phyloP scores from a whole-genome alignment of 345 rosid species.

The Salix brachista region DNA sequence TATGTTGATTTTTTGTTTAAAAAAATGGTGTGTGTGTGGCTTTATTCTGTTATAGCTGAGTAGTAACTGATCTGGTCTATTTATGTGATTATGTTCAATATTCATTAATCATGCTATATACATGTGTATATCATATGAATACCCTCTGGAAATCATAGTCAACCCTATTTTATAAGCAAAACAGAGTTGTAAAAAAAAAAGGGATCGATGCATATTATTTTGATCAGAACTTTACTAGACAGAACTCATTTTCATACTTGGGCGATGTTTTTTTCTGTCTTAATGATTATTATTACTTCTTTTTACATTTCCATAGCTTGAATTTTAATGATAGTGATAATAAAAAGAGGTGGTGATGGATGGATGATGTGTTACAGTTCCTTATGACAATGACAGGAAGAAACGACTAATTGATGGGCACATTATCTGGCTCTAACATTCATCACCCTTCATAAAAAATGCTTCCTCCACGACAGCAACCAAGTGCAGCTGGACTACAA shows the following conservation, averaged over 20 bases:
- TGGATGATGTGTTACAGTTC: background rate
- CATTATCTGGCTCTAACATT: conserved; percentile 86
- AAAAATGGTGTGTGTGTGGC: background rate
- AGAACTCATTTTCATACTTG: background rate
- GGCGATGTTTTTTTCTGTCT: background rate
- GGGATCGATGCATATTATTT: background rate
- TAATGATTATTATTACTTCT: background rate
- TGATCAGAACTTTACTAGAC: background rate
- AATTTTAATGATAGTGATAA: background rate
- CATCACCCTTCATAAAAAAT: conserved; percentile 56
- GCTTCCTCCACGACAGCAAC: conserved; percentile 92
- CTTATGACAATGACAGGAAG: background rate
- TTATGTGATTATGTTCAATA: background rate
- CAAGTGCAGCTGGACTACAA: conserved; percentile 53
- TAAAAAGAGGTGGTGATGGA: background rate
- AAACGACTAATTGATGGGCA: conserved; percentile 49
- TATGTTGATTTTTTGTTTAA: background rate
- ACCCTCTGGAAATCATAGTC: background rate
- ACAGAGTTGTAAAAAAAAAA: background rate
- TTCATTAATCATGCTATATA: background rate
- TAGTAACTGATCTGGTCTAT: background rate
- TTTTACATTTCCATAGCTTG: background rate
- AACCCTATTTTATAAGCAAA: background rate
- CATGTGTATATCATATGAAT: background rate
- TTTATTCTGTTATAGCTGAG: background rate